Base-by-base conservation (phyloP, 257 asterid species). In the Penstemon eatonii region DNA sequence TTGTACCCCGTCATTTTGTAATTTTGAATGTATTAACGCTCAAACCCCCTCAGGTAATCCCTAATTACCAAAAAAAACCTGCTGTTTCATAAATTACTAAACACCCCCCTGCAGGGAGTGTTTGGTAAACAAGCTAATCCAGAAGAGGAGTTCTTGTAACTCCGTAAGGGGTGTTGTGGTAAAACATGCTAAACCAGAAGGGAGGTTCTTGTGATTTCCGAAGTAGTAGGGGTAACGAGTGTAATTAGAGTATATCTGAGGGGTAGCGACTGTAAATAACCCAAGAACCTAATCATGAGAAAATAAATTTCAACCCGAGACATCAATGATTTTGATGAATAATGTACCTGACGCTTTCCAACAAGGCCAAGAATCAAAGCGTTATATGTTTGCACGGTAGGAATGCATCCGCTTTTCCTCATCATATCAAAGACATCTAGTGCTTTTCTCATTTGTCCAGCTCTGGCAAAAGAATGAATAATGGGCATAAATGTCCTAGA, bases 351-450 rank as follows among this genome's bases (percentile, higher is more conserved):
- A 33, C 80, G 86, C 71, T 94, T 94, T 66, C 86, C 91, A 9
- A 86, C 96, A 8, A 91, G 99, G 68, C 97, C 97, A 76, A 89
- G 90, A 80, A 91, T 87, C 77, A 94, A 75, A 38, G 96, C 91
- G 36, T 94, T 94, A 74, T 73, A 94, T 1, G 97, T 83, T 55
- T 94, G 92, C 75, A 94, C 99, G 3, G 93, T 84, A 8, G 99
- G 99, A 60, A 89, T 72, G 78, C 97, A 91, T 65, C 99, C 99
- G 60, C 87, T 87, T 75, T 79, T 87, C 83, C 97, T 87, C 99
- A 91, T 91, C 89, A 77, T 82, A 66, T 87, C 82, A 58, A 91
- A 94, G 67, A 85, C 80, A 13, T 85, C 78, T 9, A 83, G 89
- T 12, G 97, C 96, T 63, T 83, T 81, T 68, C 86, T 78, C 71